Evolutionary conservation across 306 rosid species (phyloP), one percentile per base, ranked within the genome.

Genomic region (Cucurbita maxima): DNA sequence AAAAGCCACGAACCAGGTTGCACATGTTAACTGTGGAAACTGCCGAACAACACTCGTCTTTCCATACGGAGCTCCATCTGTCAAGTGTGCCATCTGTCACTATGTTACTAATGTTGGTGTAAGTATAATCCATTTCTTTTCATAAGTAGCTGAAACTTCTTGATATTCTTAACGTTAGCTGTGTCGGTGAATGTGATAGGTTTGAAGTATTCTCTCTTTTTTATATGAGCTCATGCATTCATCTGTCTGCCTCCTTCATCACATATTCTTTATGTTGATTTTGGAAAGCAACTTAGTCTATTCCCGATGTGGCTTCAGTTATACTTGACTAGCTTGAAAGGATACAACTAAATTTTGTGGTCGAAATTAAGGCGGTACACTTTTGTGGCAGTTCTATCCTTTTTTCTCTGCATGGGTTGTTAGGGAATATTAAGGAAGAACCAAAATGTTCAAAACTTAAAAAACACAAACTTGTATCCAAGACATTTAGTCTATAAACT

Each of bases 51-150:
- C 84, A 9, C 96, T 95, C 77, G 84, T 95, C 92, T 95, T 89
- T 83, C 96, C 99, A 0, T 88, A 79, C 77, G 99, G 99, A 71
- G 97, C 99, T 78, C 96, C 99, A 36, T 95, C 99, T 40, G 99
- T 95, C 80, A 95, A 95, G 81, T 95, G 99, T 78, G 99, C 97
- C 63, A 77, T 95, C 72, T 95, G 99, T 82, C 99, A 95, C 45
- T 91, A 79, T 82, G 85, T 95, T 63, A 95, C 99, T 53, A 87
- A 85, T 60, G 86, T 82, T 79, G 82, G 81, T 76, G 99, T 95
- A 84, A 91, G 99, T 89, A 80, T 56, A 59, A 72, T 19, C 47
- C 22, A 55, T 72, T 57, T 72, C 38, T 16, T 57, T 57, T 56
- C 9, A 18, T 1, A 18, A 30, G 51, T n/a, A 19, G 8, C 40